Evolutionary conservation across 768 basidiomycete genomes (phyloP), one percentile per base, ranked within the genome.

Genomic region (Stropharia rugosoannulata): DNA sequence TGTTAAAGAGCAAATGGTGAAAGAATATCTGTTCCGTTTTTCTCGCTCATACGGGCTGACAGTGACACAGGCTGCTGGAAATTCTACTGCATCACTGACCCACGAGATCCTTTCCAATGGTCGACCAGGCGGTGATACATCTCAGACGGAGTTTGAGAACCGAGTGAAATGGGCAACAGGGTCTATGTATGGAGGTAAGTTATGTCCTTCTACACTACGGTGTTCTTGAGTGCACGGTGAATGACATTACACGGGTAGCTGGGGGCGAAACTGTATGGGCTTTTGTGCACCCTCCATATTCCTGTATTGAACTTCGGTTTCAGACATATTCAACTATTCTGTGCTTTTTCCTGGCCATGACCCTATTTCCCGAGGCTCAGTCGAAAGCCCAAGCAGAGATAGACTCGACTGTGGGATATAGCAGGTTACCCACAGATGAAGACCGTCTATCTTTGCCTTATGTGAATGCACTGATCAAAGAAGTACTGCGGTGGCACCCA

Each of bases 301-400:
- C 22, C 22, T 22, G 18, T 15, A 41, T 15, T 13, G 18, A 6
- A 41, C 40, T 41, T 1, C 4, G 5, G 18, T 41, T 15, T n/a
- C 13, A 41, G 40, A 41, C 40, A 41, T 41, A 41, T 18, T 15
- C 40, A 15, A 41, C 40, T 1, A 41, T 41, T 41, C 7, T 41
- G 6, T 41, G 40, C n/a, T 74, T 79, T 58, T 58, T 76, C 45
- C 64, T 75, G 16, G 62, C 70, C 7, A 76, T 79, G 74, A 60
- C 68, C 5, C 51, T 70, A 6, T 55, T 76, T 49, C 78, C 76
- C 1, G 73, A 75, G 1, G 67, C 70, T 1, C 73, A 75, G 60
- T 62, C 57, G 49, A 68, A 67, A 19, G 76, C 74, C 1, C 77
- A 79, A 47, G 58, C 56, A 6, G 79, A 78, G 44, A 64, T 80